Evolutionary conservation across 2,329 filamentous ascomycete species (phyloP), one percentile per base, ranked within the genome.

Genomic region (Chaetoscypha palmicola): DNA sequence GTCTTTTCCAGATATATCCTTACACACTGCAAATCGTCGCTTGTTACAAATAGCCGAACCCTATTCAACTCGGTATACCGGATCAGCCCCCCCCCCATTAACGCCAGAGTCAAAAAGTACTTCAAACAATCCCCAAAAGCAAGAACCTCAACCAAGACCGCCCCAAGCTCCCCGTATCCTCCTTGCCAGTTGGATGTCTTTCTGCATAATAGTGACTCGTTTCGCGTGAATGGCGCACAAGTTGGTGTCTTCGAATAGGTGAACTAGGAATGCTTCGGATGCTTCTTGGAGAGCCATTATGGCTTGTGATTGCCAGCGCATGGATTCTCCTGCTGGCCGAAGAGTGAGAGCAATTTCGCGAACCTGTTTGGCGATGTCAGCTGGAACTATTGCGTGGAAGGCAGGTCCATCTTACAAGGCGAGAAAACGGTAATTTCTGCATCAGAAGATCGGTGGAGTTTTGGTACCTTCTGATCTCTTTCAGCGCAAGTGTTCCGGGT

Each of bases 181-280:
- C 58, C 86, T 72, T 16, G 91, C 91, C 48, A 97, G 76, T 68
- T 96, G 91, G 58, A 98, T 95, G 66, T 97, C 92, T 70, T 95
- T 95, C 67, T 92, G 89, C 86, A 94, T 91, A 58, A 96, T 94
- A 30, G 91, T 97, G 41, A 97, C 89, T 63, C 91, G 77, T 71
- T 95, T 96, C 50, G 91, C 92, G 68, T 97, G 91, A 58, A 97
- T 90, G 51, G 91, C 92, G 69, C 91, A 96, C 32, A 97, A 76
- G 69, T 97, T 96, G 53, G 87, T 87, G 67, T 94, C 88, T 64
- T 96, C 90, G 62, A 97, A 96, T n/a, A 97, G 72, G 62, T 94
- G 90, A 47, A 97, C 86, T 56, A 97, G 75, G 67, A 94, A 97
- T 4, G 91, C 91, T 69, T 97, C 91, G n/a, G 90, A 80, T 11